Conservation (phyloP, 768 basidiomycete genomes). For the Xerocomus brunneocitrinus region DNA sequence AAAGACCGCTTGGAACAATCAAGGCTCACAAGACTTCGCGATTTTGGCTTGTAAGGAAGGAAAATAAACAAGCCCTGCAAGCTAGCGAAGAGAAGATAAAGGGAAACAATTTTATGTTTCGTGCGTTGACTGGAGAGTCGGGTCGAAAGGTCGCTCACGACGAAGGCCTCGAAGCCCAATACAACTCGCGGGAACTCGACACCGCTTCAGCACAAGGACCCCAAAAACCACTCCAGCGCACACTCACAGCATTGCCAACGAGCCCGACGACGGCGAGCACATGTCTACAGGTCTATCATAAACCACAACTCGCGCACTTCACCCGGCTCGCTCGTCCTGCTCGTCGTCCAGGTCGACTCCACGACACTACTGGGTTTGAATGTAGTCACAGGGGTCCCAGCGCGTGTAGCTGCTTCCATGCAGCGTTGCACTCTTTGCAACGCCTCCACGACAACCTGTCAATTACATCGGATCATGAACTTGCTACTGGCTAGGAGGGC, state of each 20-base stretch:
- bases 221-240: constrained; percentile 11
- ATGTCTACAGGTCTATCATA: not conserved
- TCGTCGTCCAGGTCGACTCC: constrained; percentile 1
- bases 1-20: constrained; percentile 22
- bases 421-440: not conserved
- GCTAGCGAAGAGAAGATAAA: constrained; percentile 23
- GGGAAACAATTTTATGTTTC: constrained; percentile 27
- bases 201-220: constrained; percentile 23
- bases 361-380: constrained; percentile 29
- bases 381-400: constrained; percentile 26
- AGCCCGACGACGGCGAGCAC: constrained; percentile 1
- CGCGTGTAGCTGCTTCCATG: constrained; percentile 10
- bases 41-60: constrained; percentile 17
- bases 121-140: constrained; percentile 27
- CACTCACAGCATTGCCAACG: not conserved
- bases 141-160: constrained; percentile 30
- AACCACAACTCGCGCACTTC: not conserved
- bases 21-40: constrained; percentile 18
- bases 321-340: not conserved
- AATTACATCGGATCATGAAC: not conserved
- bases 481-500: too few relatives aligned
- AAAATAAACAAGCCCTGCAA: constrained; percentile 21
- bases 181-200: constrained; percentile 31
- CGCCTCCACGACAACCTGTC: not conserved
- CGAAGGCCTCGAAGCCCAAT: constrained; percentile 26